Conservation (phyloP, 2,329 filamentous ascomycete genomes). For the Aurifilum marmelostoma region DNA sequence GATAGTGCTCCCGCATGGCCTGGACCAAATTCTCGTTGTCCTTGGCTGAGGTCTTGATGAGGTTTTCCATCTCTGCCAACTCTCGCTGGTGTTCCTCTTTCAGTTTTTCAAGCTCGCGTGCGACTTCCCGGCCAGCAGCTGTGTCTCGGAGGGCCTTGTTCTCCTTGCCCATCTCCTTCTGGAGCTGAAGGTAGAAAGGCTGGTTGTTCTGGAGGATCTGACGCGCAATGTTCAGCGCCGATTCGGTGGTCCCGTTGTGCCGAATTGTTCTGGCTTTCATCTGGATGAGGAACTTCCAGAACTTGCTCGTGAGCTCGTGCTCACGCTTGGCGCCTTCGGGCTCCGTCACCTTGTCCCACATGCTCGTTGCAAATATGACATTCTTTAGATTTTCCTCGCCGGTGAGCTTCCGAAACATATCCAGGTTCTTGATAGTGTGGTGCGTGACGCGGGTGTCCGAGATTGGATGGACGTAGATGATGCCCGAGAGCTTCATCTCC, state of each 20-base stretch:
- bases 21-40: conserved; percentile 34
- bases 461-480: conserved; percentile 52
- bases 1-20: conserved; percentile 36
- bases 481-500: conserved; percentile 43
- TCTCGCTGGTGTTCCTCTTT: conserved; percentile 63
- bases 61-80: conserved; percentile 58
- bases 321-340: conserved; percentile 35
- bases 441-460: conserved; percentile 45
- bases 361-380: conserved; percentile 47
- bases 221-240: conserved; percentile 32
- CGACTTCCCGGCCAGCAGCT: conserved; percentile 55
- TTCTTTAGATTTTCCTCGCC: conserved; percentile 45
- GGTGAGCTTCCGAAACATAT: conserved; percentile 49
- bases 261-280: conserved; percentile 36
- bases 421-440: conserved; percentile 44
- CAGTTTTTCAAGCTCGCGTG: conserved; percentile 59
- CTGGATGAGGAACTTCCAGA: conserved; percentile 42
- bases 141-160: conserved; percentile 53
- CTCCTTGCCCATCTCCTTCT: conserved; percentile 63
- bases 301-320: conserved; percentile 41
- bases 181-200: conserved; percentile 66
- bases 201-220: conserved; percentile 53
- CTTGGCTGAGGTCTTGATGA: conserved; percentile 34
- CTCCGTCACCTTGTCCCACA: conserved; percentile 44
- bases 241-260: conserved; percentile 34